A percentile compares a stretch with the other conserved stretches of the same genome.
These are phyloP conservation scores for Sarocladium strictum DNA, from an alignment of 2,329 filamentous ascomycete species.

Conservation along the genomic window DNA sequence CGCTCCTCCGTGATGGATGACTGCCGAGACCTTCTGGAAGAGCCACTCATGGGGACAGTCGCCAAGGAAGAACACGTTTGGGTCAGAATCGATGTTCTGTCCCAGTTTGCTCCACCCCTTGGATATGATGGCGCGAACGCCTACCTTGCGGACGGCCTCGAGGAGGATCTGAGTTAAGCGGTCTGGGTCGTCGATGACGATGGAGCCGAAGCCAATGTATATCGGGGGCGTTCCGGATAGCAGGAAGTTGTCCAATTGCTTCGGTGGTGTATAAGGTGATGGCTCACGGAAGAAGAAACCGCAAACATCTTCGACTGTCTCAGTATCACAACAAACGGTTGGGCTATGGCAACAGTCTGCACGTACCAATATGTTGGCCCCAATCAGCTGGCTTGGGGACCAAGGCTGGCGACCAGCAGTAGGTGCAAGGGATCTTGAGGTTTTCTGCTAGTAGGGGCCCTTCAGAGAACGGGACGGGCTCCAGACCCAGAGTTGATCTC, in stretches of 20 bases:
- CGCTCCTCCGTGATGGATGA: conserved; percentile 67
- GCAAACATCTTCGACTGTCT: conserved; percentile 35
- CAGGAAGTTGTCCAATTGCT: conserved; percentile 49
- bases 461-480: conserved; percentile 63
- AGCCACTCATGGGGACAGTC: conserved; percentile 72
- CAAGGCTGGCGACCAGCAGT: conserved; percentile 68
- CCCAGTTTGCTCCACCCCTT: conserved; percentile 65
- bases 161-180: conserved; percentile 61
- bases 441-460: conserved; percentile 64
- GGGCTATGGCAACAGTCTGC: background rate
- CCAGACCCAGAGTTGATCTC: conserved; percentile 56
- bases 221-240: conserved; percentile 51
- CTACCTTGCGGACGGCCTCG: conserved; percentile 54
- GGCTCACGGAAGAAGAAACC: conserved; percentile 60
- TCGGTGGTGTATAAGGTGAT: conserved; percentile 48
- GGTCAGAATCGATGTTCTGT: conserved; percentile 45
- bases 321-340: background rate
- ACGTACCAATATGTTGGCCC: conserved; percentile 50
- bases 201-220: conserved; percentile 69
- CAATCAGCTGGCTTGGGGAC: conserved; percentile 63
- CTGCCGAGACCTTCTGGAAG: conserved; percentile 57
- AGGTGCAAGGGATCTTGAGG: conserved; percentile 66
- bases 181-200: conserved; percentile 65
- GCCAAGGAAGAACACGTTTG: conserved; percentile 61
- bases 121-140: conserved; percentile 61